Evolutionary conservation across 1,139 yeast species (phyloP), one percentile per base, ranked within the genome.

Genomic region (Candida mesenterica): DNA sequence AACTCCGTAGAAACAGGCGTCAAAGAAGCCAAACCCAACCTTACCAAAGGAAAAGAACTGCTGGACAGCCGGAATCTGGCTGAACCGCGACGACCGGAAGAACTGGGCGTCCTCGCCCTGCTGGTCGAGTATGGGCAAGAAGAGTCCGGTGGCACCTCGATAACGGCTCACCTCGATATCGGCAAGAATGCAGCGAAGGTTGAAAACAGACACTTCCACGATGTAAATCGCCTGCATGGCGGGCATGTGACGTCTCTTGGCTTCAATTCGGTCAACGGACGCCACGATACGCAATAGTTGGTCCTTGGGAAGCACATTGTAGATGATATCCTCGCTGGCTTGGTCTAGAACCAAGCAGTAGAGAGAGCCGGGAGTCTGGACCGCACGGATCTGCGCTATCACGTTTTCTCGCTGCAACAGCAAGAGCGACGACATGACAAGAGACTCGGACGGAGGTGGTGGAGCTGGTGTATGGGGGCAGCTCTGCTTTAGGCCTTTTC

Each of bases 161-260:
- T 68, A 70, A 29, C 73, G 50, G 9, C 50, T 48, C 14, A 67
- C 56, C 26, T 62, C 60, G 13, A 67, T 65, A 46, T 70, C 76
- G 10, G 72, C 71, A 30, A 62, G 49, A 19, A 70, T 62, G 43
- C 75, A 69, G 37, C 64, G 64, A 45, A 68, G 47, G 41, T 68
- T 68, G 46, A 60, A 68, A 14, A 59, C 49, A 14, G 64, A 50
- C 10, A 65, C 59, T 18, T 68, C 72, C 17, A 65, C 54, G 38
- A 70, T 57, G 46, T 70, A 70, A 22, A 70, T 62, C 16, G 72
- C 75, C 42, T 61, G 67, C 49, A 69, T 52, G 36, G 60, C 67
- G 8, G 64, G 52, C 49, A 63, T 70, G 37, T 54, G 61, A 28
- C 62, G 55, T 32, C 75, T 50, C 24, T 51, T 53, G 15, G 53